These are phyloP conservation scores for Curvularia lunata DNA, from an alignment of 2,329 filamentous ascomycete genomes.

Conservation along the genomic window DNA sequence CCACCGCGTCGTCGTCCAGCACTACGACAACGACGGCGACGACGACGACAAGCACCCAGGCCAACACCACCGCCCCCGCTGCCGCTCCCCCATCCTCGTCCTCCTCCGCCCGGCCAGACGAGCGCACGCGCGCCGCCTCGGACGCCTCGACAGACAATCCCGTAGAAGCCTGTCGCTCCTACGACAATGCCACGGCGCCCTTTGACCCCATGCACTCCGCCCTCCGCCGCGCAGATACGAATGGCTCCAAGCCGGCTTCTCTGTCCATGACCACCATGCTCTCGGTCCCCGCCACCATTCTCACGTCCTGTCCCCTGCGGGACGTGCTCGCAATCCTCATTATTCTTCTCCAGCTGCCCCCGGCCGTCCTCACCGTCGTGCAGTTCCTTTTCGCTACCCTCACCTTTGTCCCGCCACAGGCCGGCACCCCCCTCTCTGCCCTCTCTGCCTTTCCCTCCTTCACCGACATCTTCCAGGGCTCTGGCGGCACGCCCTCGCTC, in stretches of 20 bases:
- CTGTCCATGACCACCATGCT: slow-evolving; percentile 71
- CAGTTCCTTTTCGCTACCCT: slow-evolving; percentile 92
- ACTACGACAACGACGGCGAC: background rate
- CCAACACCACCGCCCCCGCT: background rate
- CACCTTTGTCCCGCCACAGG: slow-evolving; percentile 83
- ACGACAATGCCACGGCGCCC: slow-evolving; percentile 33
- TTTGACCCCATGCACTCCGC: slow-evolving; percentile 51
- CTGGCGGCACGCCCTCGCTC: slow-evolving; percentile 82
- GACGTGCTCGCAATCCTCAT: slow-evolving; percentile 97
- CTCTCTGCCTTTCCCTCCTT: slow-evolving; percentile 78
- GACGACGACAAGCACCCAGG: background rate
- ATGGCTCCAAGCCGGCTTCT: slow-evolving; percentile 67
- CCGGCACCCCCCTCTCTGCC: slow-evolving; percentile 75
- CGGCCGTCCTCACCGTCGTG: slow-evolving; percentile 83
- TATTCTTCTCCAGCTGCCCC: slow-evolving; percentile 89
- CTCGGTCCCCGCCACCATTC: slow-evolving; percentile 81
- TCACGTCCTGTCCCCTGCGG: slow-evolving; percentile 86
- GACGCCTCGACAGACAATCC: slow-evolving; percentile 53
- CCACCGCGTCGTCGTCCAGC: background rate
- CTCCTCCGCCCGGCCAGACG: slow-evolving; percentile 17
- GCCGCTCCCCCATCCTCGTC: background rate
- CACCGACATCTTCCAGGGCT: slow-evolving; percentile 89
- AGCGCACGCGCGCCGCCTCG: slow-evolving; percentile 51
- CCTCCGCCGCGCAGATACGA: slow-evolving; percentile 69
- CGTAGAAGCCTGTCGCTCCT: slow-evolving; percentile 44